A percentile compares a stretch with the other conserved stretches of the same genome.
phyloP scores from a whole-genome alignment of 495 filamentous ascomycete genomes.

The Pseudoneurospora amorphoporcata region DNA sequence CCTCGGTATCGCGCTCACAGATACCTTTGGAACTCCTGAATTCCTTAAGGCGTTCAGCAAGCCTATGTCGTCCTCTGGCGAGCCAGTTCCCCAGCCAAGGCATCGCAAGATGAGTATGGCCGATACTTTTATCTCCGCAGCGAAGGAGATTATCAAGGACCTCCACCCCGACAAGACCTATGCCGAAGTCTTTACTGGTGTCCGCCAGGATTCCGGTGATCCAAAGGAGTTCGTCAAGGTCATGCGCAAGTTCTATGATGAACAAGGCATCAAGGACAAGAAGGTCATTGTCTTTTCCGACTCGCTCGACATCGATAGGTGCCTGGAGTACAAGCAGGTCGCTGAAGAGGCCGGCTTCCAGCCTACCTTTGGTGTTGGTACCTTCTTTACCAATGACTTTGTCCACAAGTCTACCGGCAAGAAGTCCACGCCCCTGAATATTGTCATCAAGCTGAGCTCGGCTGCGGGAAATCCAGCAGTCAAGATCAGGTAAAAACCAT shows the following conservation, averaged over 20 bases:
- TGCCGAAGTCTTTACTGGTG: slow-evolving; percentile 75
- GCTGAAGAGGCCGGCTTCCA: slow-evolving; percentile 72
- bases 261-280: slow-evolving; percentile 59
- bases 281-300: slow-evolving; percentile 98
- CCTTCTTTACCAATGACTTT: slow-evolving; percentile 94
- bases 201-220: slow-evolving; percentile 92
- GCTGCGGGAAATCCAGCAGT: slow-evolving; percentile 74
- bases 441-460: slow-evolving; percentile 90
- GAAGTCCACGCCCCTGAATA: slow-evolving; percentile 91
- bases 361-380: slow-evolving; percentile 85
- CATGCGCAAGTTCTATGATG: slow-evolving; percentile 81
- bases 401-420: slow-evolving; percentile 49
- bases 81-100: slow-evolving; percentile 1
- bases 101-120: slow-evolving; percentile 20
- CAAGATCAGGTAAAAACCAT: slow-evolving; percentile 57
- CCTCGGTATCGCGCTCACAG: slow-evolving; percentile 87
- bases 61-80: slow-evolving; percentile 31
- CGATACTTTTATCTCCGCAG: slow-evolving; percentile 23
- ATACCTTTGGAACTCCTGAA: slow-evolving; percentile 89
- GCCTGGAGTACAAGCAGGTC: slow-evolving; percentile 75
- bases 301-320: slow-evolving; percentile 81
- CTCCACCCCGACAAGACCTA: slow-evolving; percentile 46
- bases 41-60: slow-evolving; percentile 79
- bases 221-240: slow-evolving; percentile 69
- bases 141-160: slow-evolving; percentile 2